Percentiles rank a stretch among this genome's conserved stretches.
Conservation (phyloP, 2,329 filamentous ascomycete species). For the Trematosphaeria pertusa region DNA sequence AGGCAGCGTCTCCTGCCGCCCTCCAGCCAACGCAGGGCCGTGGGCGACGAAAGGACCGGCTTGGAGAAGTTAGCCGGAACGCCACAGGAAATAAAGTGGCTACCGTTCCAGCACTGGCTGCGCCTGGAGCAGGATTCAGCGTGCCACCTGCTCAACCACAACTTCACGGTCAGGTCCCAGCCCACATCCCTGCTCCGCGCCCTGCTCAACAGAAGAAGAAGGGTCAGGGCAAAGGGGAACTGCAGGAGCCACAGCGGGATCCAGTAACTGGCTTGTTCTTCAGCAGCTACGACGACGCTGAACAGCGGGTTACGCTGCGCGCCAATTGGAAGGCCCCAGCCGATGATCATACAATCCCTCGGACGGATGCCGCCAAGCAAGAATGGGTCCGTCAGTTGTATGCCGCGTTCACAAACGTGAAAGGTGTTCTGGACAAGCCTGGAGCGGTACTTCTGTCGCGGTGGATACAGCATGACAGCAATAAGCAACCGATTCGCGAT, state of each 20-base stretch:
- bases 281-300: background rate
- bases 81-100: too few species aligned
- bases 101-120: background rate
- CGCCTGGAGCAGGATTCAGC: background rate
- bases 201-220: background rate
- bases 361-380: constrained; percentile 3
- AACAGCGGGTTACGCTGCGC: background rate
- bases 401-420: constrained; percentile 3
- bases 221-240: background rate
- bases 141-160: background rate
- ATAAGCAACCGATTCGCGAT: constrained; percentile 6
- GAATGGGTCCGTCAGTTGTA: constrained; percentile 10
- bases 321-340: constrained; percentile 6
- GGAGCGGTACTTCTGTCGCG: background rate
- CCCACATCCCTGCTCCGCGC: background rate
- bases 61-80: too few species aligned
- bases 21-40: too few species aligned
- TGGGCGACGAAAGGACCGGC: too few species aligned
- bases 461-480: constrained; percentile 3
- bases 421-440: background rate
- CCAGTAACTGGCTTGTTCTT: background rate
- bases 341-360: constrained; percentile 11
- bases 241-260: background rate
- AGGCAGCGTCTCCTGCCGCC: too few species aligned
- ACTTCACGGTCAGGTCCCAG: background rate